These are phyloP conservation scores for Trichothecium roseum DNA, from an alignment of 2,329 filamentous ascomycete species.

Conservation along the genomic window DNA sequence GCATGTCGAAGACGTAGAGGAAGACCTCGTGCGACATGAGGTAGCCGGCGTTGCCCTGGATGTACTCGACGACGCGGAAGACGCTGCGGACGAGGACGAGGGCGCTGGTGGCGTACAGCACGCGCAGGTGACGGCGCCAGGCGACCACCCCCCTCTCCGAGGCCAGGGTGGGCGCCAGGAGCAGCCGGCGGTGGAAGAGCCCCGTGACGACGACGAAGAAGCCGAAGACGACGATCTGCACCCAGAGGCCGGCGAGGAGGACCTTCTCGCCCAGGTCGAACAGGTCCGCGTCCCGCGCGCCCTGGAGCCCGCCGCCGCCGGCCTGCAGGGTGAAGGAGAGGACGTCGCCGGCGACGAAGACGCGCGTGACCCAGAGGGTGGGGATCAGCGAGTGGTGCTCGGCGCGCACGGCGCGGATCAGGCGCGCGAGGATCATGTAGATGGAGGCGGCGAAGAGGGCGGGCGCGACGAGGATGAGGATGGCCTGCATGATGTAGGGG, in stretches of 20 bases:
- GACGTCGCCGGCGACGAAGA: conserved; percentile 45
- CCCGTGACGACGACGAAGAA: conserved; percentile 36
- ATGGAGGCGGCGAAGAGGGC: conserved; percentile 37
- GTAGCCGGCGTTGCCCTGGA: conserved; percentile 28
- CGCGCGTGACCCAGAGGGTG: conserved; percentile 34
- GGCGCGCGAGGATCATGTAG: conserved; percentile 38
- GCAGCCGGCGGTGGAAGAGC: conserved; percentile 28
- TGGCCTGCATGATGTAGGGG: conserved; percentile 28
- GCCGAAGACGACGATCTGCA: conserved; percentile 42
- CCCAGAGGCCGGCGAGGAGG: conserved; percentile 39
- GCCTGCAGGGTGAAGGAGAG: conserved; percentile 41
- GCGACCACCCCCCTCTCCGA: conserved; percentile 7
- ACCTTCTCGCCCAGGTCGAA: conserved; percentile 30
- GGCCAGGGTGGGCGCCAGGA: conserved; percentile 9
- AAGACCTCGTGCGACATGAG: conserved; percentile 28
- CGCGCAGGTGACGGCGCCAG: conserved; percentile 18
- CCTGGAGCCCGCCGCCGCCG: conserved; percentile 27
- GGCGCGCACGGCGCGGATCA: conserved; percentile 27
- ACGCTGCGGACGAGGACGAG: conserved; percentile 34
- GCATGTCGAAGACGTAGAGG: conserved; percentile 33
- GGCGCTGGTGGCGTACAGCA: conserved; percentile 19
- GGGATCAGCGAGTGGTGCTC: conserved; percentile 21
- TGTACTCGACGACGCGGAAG: conserved; percentile 37
- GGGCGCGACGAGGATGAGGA: conserved; percentile 35
- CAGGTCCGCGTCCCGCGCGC: conserved; percentile 9